These are phyloP conservation scores for Plantago ovata DNA, from an alignment of 257 asterid species.

Conservation along the genomic window DNA sequence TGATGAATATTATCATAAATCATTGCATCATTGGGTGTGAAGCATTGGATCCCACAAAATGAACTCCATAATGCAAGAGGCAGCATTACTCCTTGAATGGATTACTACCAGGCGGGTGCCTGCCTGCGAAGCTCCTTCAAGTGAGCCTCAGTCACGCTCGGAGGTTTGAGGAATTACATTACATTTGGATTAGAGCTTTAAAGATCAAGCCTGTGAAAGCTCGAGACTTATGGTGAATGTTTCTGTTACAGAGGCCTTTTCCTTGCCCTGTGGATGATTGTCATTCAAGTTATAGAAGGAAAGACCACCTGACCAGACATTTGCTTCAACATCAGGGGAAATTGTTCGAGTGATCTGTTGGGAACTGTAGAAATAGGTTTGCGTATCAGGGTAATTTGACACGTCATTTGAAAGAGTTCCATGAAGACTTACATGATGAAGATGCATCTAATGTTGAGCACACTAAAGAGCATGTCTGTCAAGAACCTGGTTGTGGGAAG, in stretches of 20 bases:
- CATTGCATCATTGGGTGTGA: slow-evolving; percentile 59
- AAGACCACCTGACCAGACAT: slow-evolving; percentile 79
- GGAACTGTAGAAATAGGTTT: slow-evolving; percentile 46
- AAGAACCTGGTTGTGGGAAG: slow-evolving; percentile 79
- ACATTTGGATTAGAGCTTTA: slow-evolving; percentile 3
- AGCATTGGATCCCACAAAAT: slow-evolving; percentile 96
- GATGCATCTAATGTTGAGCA: slow-evolving; percentile 23
- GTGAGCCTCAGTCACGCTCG: slow-evolving; percentile 92
- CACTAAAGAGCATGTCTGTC: slow-evolving; percentile 51
- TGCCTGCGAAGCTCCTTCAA: slow-evolving; percentile 99
- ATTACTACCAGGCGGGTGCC: slow-evolving; percentile 99
- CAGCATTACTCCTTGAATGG: slow-evolving; percentile 64
- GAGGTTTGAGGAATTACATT: slow-evolving; percentile 48
- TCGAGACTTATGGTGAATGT: slow-evolving; percentile 6
- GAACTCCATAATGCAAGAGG: slow-evolving; percentile 99
- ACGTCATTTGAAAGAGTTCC: slow-evolving; percentile 69
- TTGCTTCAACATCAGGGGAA: slow-evolving; percentile 80
- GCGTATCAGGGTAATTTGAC: slow-evolving; percentile 57
- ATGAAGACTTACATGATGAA: slow-evolving; percentile 61
- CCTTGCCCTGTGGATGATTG: slow-evolving; percentile 74
- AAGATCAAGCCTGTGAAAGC: neutral
- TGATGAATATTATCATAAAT: slow-evolving; percentile 21
- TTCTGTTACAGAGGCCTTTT: slow-evolving; percentile 64
- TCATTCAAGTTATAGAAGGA: slow-evolving; percentile 69
- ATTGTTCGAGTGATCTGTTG: slow-evolving; percentile 55